Evolutionary conservation across 495 filamentous ascomycete genomes (phyloP).

Genomic region (Tuber brumale): DNA sequence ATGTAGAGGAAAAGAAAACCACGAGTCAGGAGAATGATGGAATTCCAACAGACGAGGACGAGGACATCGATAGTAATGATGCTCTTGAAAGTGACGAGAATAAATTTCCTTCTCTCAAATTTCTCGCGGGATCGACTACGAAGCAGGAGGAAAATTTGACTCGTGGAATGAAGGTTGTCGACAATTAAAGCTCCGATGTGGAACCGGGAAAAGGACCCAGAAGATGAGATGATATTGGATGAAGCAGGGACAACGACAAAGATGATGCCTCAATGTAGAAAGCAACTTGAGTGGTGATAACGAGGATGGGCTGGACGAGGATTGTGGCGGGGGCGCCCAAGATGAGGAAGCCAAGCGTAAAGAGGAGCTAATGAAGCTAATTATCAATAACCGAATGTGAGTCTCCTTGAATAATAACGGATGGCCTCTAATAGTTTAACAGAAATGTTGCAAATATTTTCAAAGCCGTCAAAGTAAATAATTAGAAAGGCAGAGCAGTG

Average conservation of each 20-base stretch:
- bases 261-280: constrained; percentile 40
- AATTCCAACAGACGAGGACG: too few species aligned
- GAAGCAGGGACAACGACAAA: constrained; percentile 42
- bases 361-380: constrained; percentile 58
- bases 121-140: constrained; percentile 35
- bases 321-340: too few species aligned
- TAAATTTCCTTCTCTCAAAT: too few species aligned
- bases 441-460: constrained; percentile 57
- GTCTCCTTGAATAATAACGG: neutral
- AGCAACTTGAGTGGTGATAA: neutral
- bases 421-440: constrained; percentile 8
- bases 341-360: constrained; percentile 41
- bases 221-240: constrained; percentile 2
- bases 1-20: too few species aligned
- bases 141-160: too few species aligned
- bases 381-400: constrained; percentile 61
- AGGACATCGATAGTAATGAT: too few species aligned
- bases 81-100: too few species aligned
- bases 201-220: constrained; percentile 16
- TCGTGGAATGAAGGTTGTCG: too few species aligned
- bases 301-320: constrained; percentile 9
- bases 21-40: too few species aligned
- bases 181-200: too few species aligned
- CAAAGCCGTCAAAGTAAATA: too few species aligned
- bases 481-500: too few species aligned